phyloP scores from a whole-genome alignment of 345 rosid species.

The Moricandia moricandioides region DNA sequence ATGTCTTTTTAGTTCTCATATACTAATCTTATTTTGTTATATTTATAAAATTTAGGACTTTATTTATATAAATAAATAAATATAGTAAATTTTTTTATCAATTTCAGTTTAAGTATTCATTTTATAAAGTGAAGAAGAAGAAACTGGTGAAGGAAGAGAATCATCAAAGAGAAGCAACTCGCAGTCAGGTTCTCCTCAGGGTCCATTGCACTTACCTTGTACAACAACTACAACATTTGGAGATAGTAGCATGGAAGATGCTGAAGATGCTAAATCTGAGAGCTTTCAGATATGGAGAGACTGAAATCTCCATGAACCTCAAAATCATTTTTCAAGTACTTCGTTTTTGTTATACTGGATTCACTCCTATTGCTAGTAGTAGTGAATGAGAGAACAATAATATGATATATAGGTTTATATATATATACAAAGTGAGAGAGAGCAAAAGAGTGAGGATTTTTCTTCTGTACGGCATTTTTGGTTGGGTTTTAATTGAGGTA shows the following conservation, averaged over 20 bases:
- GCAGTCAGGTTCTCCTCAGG: slow-evolving; percentile 74
- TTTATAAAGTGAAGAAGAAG: slow-evolving; percentile 4
- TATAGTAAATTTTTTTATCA: too few relatives aligned
- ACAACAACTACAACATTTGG: slow-evolving; percentile 48
- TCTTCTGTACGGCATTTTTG: slow-evolving; percentile 2
- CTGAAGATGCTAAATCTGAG: slow-evolving; percentile 72
- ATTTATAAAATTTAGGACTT: too few relatives aligned
- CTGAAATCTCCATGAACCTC: slow-evolving; percentile 42
- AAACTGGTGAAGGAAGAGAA: slow-evolving; percentile 35
- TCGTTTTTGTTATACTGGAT: slow-evolving; percentile 17
- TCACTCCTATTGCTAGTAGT: slow-evolving; percentile 15
- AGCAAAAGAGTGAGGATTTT: slow-evolving; percentile 11
- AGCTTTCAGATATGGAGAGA: slow-evolving; percentile 41
- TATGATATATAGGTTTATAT: background rate
- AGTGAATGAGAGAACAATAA: slow-evolving; percentile 28
- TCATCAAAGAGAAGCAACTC: slow-evolving; percentile 53
- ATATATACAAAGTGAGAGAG: background rate
- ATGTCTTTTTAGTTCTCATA: too few relatives aligned
- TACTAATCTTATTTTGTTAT: too few relatives aligned
- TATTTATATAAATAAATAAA: too few relatives aligned
- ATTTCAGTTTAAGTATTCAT: too few relatives aligned
- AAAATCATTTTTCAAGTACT: slow-evolving; percentile 48
- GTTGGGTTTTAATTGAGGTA: slow-evolving; percentile 15
- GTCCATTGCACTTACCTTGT: slow-evolving; percentile 60
- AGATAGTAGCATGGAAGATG: slow-evolving; percentile 76